A percentile compares a stretch with the other conserved stretches of the same genome.
phyloP scores from a whole-genome alignment of 1,284 basidiomycete species.

The Athelia sp. region DNA sequence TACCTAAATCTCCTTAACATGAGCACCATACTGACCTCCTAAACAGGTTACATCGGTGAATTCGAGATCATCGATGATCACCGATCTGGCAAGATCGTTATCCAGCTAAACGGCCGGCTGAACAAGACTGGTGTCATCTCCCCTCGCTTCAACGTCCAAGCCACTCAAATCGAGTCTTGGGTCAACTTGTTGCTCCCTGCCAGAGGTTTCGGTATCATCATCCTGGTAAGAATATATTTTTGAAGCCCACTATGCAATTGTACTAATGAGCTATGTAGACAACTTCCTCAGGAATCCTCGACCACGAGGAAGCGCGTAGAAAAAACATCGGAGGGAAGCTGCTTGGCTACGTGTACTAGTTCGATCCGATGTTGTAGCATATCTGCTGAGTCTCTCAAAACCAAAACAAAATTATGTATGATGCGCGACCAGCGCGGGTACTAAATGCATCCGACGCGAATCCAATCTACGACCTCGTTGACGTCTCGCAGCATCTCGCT shows the following conservation, averaged over 20 bases:
- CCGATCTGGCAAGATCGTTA: constrained; percentile 96
- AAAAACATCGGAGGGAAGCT: constrained; percentile 97
- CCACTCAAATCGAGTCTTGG: constrained; percentile 90
- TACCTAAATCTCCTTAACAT: constrained; percentile 1
- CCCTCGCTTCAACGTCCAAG: constrained; percentile 95
- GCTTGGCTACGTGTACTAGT: constrained; percentile 79
- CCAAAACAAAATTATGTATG: no score
- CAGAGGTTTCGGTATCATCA: constrained; percentile 96
- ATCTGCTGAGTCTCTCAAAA: no score
- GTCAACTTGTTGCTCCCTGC: constrained; percentile 91
- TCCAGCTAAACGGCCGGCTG: constrained; percentile 96
- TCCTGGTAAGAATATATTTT: constrained; percentile 79
- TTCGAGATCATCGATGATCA: constrained; percentile 99
- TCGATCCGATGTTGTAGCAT: neutral
- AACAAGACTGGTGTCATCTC: constrained; percentile 99
- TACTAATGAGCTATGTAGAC: constrained; percentile 46
- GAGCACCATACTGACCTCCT: constrained; percentile 14
- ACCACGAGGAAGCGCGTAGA: constrained; percentile 98
- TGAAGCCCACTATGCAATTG: neutral
- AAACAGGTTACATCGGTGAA: constrained; percentile 94
- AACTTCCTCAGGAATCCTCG: constrained; percentile 97
- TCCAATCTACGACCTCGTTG: no score
- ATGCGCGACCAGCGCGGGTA: no score
- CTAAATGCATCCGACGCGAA: no score
- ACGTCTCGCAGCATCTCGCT: no score